Percentiles rank a stretch among this genome's conserved stretches.
Evolutionary conservation across 2,329 filamentous ascomycete genomes (phyloP).

Genomic region (Talaromyces sp.): DNA sequence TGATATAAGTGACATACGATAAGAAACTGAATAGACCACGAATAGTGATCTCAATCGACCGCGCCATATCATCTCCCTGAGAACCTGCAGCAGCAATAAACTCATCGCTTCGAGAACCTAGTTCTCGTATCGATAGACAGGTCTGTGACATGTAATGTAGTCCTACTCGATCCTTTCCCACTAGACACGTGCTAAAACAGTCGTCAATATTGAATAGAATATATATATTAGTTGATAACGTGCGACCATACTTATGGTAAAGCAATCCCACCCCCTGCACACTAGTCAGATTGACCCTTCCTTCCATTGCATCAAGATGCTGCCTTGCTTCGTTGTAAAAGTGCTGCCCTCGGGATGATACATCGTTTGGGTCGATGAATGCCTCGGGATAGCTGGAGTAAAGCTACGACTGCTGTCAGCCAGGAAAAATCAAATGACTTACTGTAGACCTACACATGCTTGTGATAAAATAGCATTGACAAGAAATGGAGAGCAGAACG

Average conservation of each 20-base stretch:
- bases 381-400: slow-evolving; percentile 23
- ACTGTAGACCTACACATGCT: slow-evolving; percentile 23
- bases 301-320: slow-evolving; percentile 21
- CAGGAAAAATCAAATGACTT: background rate
- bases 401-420: slow-evolving; percentile 9
- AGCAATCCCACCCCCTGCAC: slow-evolving; percentile 22
- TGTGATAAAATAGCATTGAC: slow-evolving; percentile 30
- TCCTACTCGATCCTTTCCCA: slow-evolving; percentile 11
- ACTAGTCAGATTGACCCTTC: slow-evolving; percentile 18
- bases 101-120: slow-evolving; percentile 1
- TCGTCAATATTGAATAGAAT: background rate
- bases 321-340: slow-evolving; percentile 26
- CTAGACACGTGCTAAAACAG: slow-evolving; percentile 3
- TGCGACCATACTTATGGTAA: slow-evolving; percentile 9
- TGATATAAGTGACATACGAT: background rate
- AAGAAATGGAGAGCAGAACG: slow-evolving; percentile 28
- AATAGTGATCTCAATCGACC: slow-evolving; percentile 3
- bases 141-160: slow-evolving; percentile 8
- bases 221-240: background rate
- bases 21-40: slow-evolving; percentile 8
- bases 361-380: slow-evolving; percentile 18
- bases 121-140: background rate
- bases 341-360: slow-evolving; percentile 20
- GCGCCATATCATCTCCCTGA: slow-evolving; percentile 1
- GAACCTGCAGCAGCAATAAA: slow-evolving; percentile 6